Base-by-base conservation (phyloP, 1,139 yeast genomes). In the Candida smagusa region DNA sequence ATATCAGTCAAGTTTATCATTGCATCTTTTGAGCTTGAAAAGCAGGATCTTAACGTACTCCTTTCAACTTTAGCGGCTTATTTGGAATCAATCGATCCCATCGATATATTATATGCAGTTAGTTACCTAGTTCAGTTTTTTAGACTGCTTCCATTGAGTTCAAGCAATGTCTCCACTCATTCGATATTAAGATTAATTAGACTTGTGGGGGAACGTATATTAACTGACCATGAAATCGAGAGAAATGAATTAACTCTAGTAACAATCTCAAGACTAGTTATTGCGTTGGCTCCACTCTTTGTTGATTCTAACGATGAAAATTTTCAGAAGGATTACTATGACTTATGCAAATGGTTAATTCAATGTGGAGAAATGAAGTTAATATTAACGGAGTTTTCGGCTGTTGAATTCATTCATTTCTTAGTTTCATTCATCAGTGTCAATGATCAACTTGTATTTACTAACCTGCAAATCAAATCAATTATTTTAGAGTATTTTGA, bases 201-300 rank as follows among this genome's bases (percentile, higher is more conserved):
- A 27, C 30, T 59, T 6, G 41, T 63, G 16, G 73, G 72, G 1
- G 68, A 63, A 28, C 54, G 51, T 6, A 45, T 63, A 4, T 46
- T 68, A n/a, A 36, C 54, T 4, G 39, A 46, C 27, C 58, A 53
- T 39, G 47, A 45, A n/a, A 45, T 49, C 13, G 76, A 71, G 37
- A 51, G 74, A 43, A 50, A 49, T 23, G 78, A 73, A 41, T 35
- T 59, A 21, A 57, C 68, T 0, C 41, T 68, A 7, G 40, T 52
- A 1, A 43, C 53, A 0, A 56, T 62, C 1, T 63, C 68, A 22
- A 44, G 48, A 22, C 40, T 66, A 2, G 43, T 71, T 22, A 33
- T 36, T 1, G 32, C 31, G 4, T 40, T 60, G 22, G 22, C 44
- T 12, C 53, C 54, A 3, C 26, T 38, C 4, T 40, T 50, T 37